A percentile compares a stretch with the other conserved stretches of the same genome.
Evolutionary conservation across 495 filamentous ascomycete species (phyloP).

Genomic region (Rusavskia elegans): DNA sequence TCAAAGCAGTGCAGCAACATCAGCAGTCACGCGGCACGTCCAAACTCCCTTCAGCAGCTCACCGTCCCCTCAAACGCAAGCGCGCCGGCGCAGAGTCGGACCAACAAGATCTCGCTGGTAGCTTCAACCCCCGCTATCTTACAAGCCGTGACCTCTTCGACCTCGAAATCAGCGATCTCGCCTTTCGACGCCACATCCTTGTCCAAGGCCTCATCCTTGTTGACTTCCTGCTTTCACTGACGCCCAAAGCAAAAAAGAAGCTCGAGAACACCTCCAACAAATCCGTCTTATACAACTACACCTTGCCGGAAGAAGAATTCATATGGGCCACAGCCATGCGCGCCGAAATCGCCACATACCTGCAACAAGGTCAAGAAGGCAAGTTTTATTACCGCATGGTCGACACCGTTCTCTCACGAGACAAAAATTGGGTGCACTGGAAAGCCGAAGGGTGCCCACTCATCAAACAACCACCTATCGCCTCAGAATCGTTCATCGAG

Average conservation of each 20-base stretch:
- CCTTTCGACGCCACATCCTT: slow-evolving; percentile 82
- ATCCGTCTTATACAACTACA: slow-evolving; percentile 69
- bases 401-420: slow-evolving; percentile 81
- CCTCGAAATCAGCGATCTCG: slow-evolving; percentile 86
- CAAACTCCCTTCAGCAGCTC: slow-evolving; percentile 41
- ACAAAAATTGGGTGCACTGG: slow-evolving; percentile 98
- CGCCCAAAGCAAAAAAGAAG: slow-evolving; percentile 64
- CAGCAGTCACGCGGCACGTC: slow-evolving; percentile 29
- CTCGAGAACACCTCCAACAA: slow-evolving; percentile 56
- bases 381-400: slow-evolving; percentile 92
- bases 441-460: slow-evolving; percentile 84
- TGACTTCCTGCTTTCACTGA: slow-evolving; percentile 82
- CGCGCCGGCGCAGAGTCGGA: slow-evolving; percentile 17
- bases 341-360: slow-evolving; percentile 56
- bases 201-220: slow-evolving; percentile 88
- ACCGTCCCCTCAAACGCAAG: slow-evolving; percentile 58
- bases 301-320: slow-evolving; percentile 66
- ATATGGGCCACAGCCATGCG: slow-evolving; percentile 69
- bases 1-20: slow-evolving; percentile 63
- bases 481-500: slow-evolving; percentile 44
- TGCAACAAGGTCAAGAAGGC: slow-evolving; percentile 63
- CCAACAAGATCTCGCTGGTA: slow-evolving; percentile 43
- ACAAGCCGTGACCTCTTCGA: slow-evolving; percentile 91
- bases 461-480: slow-evolving; percentile 59
- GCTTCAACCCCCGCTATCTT: slow-evolving; percentile 92